These are phyloP conservation scores for Hypoxylon sp. DNA, from an alignment of 2,329 filamentous ascomycete genomes.

Conservation along the genomic window DNA sequence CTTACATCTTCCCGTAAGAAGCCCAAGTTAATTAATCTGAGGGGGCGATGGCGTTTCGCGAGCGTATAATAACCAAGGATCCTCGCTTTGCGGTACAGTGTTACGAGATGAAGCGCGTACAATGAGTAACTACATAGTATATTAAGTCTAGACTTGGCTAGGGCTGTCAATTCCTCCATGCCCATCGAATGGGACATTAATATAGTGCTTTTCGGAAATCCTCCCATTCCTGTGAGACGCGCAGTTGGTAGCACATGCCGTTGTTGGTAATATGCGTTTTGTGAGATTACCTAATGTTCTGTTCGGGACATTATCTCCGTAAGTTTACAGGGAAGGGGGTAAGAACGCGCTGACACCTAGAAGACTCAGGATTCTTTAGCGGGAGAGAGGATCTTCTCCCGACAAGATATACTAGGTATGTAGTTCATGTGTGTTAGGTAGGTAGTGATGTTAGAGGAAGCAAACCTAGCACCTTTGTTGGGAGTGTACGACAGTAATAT, in stretches of 20 bases:
- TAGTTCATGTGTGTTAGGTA: not conserved
- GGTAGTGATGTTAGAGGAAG: conserved; percentile 16
- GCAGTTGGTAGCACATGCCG: conserved; percentile 17
- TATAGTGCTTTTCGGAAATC: not conserved
- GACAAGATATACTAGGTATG: not conserved
- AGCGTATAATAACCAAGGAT: conserved; percentile 14
- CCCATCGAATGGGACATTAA: not conserved
- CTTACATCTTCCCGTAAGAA: not conserved
- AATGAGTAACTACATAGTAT: not conserved
- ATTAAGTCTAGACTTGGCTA: conserved; percentile 1
- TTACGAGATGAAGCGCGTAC: conserved; percentile 14
- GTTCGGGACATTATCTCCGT: conserved; percentile 6
- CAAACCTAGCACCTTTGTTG: conserved; percentile 15
- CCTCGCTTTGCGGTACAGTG: conserved; percentile 20
- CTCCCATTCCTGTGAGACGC: conserved; percentile 4
- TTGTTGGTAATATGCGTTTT: conserved; percentile 1
- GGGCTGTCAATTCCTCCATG: conserved; percentile 6
- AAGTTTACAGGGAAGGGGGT: conserved; percentile 7
- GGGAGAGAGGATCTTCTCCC: conserved; percentile 6
- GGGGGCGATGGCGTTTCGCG: conserved; percentile 24
- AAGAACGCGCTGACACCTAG: not conserved
- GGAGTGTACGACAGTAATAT: conserved; percentile 14
- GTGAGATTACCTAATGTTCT: conserved; percentile 10
- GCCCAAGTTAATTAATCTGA: conserved; percentile 20
- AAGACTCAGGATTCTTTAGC: conserved; percentile 25